Percentiles rank a stretch among this genome's conserved stretches.
phyloP scores from a whole-genome alignment of 1,284 basidiomycete genomes.

The Pseudozyma flocculosa region DNA sequence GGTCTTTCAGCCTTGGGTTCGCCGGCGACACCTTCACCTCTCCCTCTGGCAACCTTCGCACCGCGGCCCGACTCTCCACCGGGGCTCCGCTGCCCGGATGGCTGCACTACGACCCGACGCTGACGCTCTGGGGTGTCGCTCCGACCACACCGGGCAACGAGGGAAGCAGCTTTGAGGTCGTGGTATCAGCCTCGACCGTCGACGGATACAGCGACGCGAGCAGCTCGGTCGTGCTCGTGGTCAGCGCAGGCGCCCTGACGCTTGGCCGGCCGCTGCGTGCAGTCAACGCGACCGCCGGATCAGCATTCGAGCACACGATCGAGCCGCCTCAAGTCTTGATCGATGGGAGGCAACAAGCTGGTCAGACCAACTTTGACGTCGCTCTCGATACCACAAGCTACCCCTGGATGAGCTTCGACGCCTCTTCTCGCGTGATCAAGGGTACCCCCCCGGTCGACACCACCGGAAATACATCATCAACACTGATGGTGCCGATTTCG shows the following conservation, averaged over 20 bases:
- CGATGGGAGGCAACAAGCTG: constrained; percentile 7
- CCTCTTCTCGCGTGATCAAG: constrained; percentile 64
- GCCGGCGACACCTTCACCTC: constrained; percentile 67
- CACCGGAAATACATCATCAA: constrained; percentile 40
- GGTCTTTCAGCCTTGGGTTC: constrained; percentile 91
- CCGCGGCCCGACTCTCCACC: constrained; percentile 68
- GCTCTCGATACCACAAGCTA: constrained; percentile 61
- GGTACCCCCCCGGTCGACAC: constrained; percentile 65
- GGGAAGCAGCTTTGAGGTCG: constrained; percentile 40
- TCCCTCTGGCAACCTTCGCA: constrained; percentile 63
- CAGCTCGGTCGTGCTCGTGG: constrained; percentile 39
- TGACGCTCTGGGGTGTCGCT: constrained; percentile 78
- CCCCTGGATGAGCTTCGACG: constrained; percentile 70
- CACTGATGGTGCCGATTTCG: constrained; percentile 65
- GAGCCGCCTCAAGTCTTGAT: constrained; percentile 23
- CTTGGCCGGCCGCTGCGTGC: constrained; percentile 38
- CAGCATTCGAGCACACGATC: constrained; percentile 53
- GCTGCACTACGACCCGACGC: constrained; percentile 69
- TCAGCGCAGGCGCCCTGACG: constrained; percentile 30
- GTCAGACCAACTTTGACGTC: constrained; percentile 4
- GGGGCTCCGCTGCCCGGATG: constrained; percentile 73
- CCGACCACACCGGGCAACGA: constrained; percentile 61
- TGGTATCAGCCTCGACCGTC: constrained; percentile 48
- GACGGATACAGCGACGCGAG: constrained; percentile 43
- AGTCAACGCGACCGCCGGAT: constrained; percentile 66